Evolutionary conservation across 2,329 filamentous ascomycete genomes (phyloP).

Genomic region (Fusarium nanum): DNA sequence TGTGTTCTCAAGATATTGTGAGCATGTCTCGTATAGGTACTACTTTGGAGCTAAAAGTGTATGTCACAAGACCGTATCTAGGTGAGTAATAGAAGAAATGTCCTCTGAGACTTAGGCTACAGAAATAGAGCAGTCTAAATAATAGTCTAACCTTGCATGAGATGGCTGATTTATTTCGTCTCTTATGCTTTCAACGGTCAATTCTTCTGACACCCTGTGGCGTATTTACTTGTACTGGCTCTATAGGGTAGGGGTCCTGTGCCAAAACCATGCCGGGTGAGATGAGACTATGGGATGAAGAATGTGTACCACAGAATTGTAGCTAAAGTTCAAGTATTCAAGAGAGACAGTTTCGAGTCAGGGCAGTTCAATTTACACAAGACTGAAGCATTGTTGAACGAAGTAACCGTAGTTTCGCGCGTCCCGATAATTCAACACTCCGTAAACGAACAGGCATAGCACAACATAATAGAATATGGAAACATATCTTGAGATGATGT

Average conservation of each 20-base stretch:
- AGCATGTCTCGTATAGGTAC: neutral
- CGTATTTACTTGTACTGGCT: neutral
- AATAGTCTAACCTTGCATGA: no score
- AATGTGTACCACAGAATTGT: neutral
- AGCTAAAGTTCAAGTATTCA: neutral
- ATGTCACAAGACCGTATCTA: neutral
- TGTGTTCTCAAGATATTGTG: no score
- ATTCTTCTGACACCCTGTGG: no score
- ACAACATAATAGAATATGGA: neutral
- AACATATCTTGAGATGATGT: conserved; percentile 17
- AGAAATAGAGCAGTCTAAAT: no score
- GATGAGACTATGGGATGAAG: neutral
- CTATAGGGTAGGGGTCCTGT: neutral
- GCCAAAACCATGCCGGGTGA: neutral
- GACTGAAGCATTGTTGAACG: neutral
- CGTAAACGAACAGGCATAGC: neutral
- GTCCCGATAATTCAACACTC: neutral
- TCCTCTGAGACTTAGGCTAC: no score
- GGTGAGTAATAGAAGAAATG: no score
- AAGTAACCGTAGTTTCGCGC: neutral
- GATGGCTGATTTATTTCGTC: no score
- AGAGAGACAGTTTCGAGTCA: neutral
- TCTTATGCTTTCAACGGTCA: no score
- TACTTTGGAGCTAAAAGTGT: neutral
- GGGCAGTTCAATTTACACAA: neutral